Percentiles rank a stretch among this genome's conserved stretches.
phyloP scores from a whole-genome alignment of 2,329 filamentous ascomycete species.

The Furcasterigmium furcatum region DNA sequence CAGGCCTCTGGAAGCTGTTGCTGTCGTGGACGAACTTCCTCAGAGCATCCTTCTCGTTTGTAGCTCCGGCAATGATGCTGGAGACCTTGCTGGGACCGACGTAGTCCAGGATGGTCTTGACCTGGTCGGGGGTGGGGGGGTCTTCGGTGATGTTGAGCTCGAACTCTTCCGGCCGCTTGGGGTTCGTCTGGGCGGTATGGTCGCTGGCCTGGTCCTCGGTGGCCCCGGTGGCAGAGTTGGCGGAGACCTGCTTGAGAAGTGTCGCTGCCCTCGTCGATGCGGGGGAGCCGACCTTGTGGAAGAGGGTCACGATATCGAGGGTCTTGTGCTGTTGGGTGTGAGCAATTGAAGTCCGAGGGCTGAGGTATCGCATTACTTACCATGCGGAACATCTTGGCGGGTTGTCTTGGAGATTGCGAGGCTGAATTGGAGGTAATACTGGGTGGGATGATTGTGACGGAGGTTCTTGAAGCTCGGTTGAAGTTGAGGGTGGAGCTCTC shows the following conservation, averaged over 20 bases:
- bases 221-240: slow-evolving; percentile 62
- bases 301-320: slow-evolving; percentile 91
- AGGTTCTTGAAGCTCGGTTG: slow-evolving; percentile 5
- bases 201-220: slow-evolving; percentile 74
- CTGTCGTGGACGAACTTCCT: slow-evolving; percentile 70
- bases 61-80: slow-evolving; percentile 70
- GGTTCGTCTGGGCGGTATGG: slow-evolving; percentile 55
- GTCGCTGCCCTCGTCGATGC: slow-evolving; percentile 71
- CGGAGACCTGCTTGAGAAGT: slow-evolving; percentile 77
- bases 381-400: slow-evolving; percentile 41
- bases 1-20: slow-evolving; percentile 68
- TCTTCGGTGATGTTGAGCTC: slow-evolving; percentile 82
- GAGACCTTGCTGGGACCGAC: slow-evolving; percentile 60
- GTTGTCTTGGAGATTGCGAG: not conserved
- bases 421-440: not conserved
- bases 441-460: not conserved
- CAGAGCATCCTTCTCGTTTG: slow-evolving; percentile 71
- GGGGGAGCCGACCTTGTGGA: slow-evolving; percentile 77
- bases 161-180: slow-evolving; percentile 60
- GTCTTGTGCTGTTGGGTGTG: slow-evolving; percentile 60
- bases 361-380: slow-evolving; percentile 25
- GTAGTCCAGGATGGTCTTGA: slow-evolving; percentile 82
- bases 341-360: slow-evolving; percentile 8
- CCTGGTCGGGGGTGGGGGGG: slow-evolving; percentile 76
- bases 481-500: slow-evolving; percentile 13